These are phyloP conservation scores for Picochlorum sp. DNA, from an alignment of 139 green algal genomes.

Conservation along the genomic window DNA sequence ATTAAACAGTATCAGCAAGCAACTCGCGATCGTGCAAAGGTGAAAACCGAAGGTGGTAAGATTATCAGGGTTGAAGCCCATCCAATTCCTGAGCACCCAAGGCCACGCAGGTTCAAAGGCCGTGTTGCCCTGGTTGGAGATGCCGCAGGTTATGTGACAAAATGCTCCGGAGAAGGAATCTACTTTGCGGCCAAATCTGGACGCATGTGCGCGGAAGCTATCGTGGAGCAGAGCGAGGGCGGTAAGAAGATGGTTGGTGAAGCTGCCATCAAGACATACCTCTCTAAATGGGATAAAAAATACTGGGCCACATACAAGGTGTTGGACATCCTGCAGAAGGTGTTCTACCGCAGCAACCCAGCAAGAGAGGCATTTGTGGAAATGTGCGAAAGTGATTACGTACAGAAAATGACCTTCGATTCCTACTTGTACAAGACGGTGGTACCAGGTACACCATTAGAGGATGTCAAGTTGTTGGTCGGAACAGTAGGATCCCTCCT, in stretches of 20 bases:
- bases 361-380: constrained; percentile 98
- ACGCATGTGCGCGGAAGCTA: constrained; percentile 93
- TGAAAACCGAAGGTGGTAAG: constrained; percentile 92
- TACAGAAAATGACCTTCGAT: constrained; percentile 99
- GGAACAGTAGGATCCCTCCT: constrained; percentile 82
- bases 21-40: constrained; percentile 56
- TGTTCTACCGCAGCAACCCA: constrained; percentile 94
- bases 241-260: constrained; percentile 80
- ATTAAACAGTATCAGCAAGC: constrained; percentile 99
- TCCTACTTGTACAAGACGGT: constrained; percentile 99
- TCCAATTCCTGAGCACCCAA: constrained; percentile 95
- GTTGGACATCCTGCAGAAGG: constrained; percentile 99
- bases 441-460: constrained; percentile 94
- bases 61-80: constrained; percentile 98
- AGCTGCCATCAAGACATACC: constrained; percentile 79
- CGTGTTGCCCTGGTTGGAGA: constrained; percentile 89
- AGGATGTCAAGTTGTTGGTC: constrained; percentile 92
- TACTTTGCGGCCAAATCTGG: constrained; percentile 99
- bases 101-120: constrained; percentile 67
- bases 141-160: constrained; percentile 94
- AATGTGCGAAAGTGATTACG: constrained; percentile 93
- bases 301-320: constrained; percentile 99
- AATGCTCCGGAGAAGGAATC: constrained; percentile 95
- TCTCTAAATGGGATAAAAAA: constrained; percentile 95
- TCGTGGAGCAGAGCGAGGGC: constrained; percentile 63